Conservation (phyloP, 2,329 filamentous ascomycete genomes). For the Penicillium nordicum region DNA sequence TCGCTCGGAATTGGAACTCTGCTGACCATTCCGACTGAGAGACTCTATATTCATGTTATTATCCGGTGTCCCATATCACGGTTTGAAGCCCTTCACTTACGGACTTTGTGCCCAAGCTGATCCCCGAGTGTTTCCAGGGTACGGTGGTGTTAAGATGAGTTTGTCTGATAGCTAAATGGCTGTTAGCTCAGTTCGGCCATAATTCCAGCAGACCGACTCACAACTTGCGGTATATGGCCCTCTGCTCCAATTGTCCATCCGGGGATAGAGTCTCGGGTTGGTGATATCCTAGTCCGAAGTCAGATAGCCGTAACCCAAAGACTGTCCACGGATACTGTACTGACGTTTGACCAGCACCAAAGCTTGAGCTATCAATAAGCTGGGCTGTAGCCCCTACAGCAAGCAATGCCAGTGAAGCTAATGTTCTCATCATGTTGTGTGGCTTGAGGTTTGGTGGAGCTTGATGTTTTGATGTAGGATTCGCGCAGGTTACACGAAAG, state of each 20-base stretch:
- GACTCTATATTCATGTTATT: slow-evolving; percentile 31
- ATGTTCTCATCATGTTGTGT: slow-evolving; percentile 39
- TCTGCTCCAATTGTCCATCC: slow-evolving; percentile 56
- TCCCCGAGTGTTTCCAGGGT: slow-evolving; percentile 79
- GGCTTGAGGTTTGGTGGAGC: slow-evolving; percentile 1
- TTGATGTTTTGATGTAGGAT: background rate
- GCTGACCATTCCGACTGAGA: slow-evolving; percentile 68
- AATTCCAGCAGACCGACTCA: slow-evolving; percentile 21
- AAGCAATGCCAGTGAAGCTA: slow-evolving; percentile 43
- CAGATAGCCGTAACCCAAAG: slow-evolving; percentile 4
- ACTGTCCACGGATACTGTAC: slow-evolving; percentile 10
- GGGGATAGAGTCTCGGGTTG: slow-evolving; percentile 48
- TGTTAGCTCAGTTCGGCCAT: slow-evolving; percentile 12
- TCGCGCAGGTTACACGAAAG: background rate
- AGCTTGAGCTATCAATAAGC: slow-evolving; percentile 70
- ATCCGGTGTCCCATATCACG: background rate
- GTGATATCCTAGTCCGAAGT: slow-evolving; percentile 57
- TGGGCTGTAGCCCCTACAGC: slow-evolving; percentile 58
- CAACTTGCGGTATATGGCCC: slow-evolving; percentile 54
- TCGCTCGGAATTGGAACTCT: slow-evolving; percentile 83
- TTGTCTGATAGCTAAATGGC: slow-evolving; percentile 70
- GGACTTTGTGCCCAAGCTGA: slow-evolving; percentile 71
- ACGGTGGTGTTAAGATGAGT: slow-evolving; percentile 83
- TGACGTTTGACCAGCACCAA: slow-evolving; percentile 67
- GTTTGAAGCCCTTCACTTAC: slow-evolving; percentile 29